Base-by-base conservation (phyloP, 1,284 basidiomycete genomes). In the Pseudomicrostroma phylloplanum region DNA sequence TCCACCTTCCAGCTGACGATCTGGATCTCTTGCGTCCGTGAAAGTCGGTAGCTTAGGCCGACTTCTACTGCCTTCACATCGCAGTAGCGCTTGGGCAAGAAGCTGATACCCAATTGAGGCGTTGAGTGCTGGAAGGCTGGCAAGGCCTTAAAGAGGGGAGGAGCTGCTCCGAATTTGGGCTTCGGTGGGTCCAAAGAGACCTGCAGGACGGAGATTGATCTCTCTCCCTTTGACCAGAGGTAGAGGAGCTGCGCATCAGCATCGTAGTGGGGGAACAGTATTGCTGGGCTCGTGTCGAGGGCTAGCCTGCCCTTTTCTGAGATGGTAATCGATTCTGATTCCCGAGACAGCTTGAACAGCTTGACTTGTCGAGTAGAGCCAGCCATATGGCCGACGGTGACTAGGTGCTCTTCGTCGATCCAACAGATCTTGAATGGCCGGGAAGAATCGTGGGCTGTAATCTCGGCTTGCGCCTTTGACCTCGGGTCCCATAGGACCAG, bases 1-100 rank as follows among this genome's bases (percentile, higher is more conserved):
- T 82, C 81, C 1, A 83, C 79, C 6, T 69, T 78, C 62, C 82
- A 83, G 1, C 74, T 66, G n/a, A 83, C 81, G 48, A 78, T 73
- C 61, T 83, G 80, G 30, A 96, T 87, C 55, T 92, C 90, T n/a
- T 48, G 17, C 81, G 91, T 92, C 80, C 90, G 88, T n/a, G 92
- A 91, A 56, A 87, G 82, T 46, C 89, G 83, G 19, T 81, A 79
- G 15, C 86, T 86, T 48, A 82, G 81, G 8, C 80, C 73, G 74
- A 93, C 89, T 77, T 88, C 85, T 23, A 92, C 89, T 82, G 91
- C 76, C 46, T 67, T 70, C 13, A 82, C 78, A 64, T 83, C 80
- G 41, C 80, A 74, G 12, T 63, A 55, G 25, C 72, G 59, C 69
- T 83, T 83, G 0, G 79, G 75, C 15, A 80, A 65, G 71, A 81